Percentiles rank a stretch among this genome's conserved stretches.
These are phyloP conservation scores for Globisporangium lucens DNA, from an alignment of 352 stramenopile genomes.

Conservation along the genomic window DNA sequence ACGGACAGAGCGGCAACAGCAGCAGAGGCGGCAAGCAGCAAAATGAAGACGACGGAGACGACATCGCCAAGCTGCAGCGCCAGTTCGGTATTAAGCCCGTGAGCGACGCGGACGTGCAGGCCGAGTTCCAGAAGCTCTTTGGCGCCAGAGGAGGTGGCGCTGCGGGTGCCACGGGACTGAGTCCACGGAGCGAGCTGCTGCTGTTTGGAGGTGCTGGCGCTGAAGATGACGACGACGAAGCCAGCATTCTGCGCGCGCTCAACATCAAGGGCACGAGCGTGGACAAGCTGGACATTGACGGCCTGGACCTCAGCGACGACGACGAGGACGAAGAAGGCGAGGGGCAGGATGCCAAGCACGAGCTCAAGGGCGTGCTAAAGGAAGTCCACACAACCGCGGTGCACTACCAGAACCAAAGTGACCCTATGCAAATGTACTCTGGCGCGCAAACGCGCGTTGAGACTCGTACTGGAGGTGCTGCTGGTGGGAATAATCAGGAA, in stretches of 20 bases:
- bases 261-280: conserved; percentile 25
- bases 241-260: conserved; percentile 52
- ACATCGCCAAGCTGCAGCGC: conserved; percentile 60
- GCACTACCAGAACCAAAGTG: conserved; percentile 23
- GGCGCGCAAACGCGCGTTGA: not conserved
- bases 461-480: not conserved
- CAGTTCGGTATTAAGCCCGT: conserved; percentile 77
- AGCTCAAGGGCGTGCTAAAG: conserved; percentile 36
- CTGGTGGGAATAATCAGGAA: conserved; percentile 5
- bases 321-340: conserved; percentile 21
- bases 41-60: conserved; percentile 25
- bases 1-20: not conserved
- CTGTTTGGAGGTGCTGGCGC: conserved; percentile 29
- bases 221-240: conserved; percentile 60
- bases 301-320: conserved; percentile 20
- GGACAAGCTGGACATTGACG: conserved; percentile 26
- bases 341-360: conserved; percentile 23
- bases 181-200: conserved; percentile 47
- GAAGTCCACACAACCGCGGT: conserved; percentile 32
- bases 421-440: not conserved
- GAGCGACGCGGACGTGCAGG: conserved; percentile 65
- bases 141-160: conserved; percentile 13
- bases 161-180: conserved; percentile 19
- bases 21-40: conserved; percentile 12
- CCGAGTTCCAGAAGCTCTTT: conserved; percentile 59